Base-by-base conservation (phyloP, 768 basidiomycete species). In the Hebeloma cylindrosporum region DNA sequence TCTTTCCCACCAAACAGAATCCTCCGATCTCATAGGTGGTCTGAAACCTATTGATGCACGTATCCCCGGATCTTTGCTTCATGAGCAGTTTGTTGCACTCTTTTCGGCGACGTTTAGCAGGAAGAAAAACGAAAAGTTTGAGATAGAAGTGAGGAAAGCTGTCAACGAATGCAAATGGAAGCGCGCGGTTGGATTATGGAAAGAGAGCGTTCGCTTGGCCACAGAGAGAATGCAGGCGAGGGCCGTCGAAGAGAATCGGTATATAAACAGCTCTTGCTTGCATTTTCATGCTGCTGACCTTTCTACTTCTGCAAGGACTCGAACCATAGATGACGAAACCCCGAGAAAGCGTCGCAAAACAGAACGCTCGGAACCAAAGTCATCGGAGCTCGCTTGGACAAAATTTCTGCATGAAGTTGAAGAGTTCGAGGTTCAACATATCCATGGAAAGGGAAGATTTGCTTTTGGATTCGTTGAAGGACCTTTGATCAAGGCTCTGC, bases 381-480 rank as follows among this genome's bases (percentile, higher is more conserved):
- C 69, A 2, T 77, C 82, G 2, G 74, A 69, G 21, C 66, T 63
- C 2, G 68, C 67, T 20, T 98, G 94, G 94, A 66, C 68, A 13
- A 62, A 66, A 0, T 91, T 96, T 52, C 73, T 82, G 45, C 68
- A 53, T 22, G 80, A 83, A 16, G 79, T 95, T 5, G 72, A 79
- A 23, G 81, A 84, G 22, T 99, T 99, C 52, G 89, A 95, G 52
- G 71, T 85, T 1, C 90, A 94, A 56, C 86, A 94, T 61, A 83
- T 93, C n/a, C 81, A 82, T 45, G 86, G 85, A 37, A 85, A 88
- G 56, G 84, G 89, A 20, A 93, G 89, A 60, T 88, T 96, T 58
- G 88, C 93, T 0, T 98, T 98, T 59, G 83, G 83, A 7, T 98
- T 97, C 56, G 84, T 98, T 1, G 96, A 99, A 60, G 96, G 95